phyloP scores from a whole-genome alignment of 352 stramenopile genomes.

The Elongisporangium anandrum region DNA sequence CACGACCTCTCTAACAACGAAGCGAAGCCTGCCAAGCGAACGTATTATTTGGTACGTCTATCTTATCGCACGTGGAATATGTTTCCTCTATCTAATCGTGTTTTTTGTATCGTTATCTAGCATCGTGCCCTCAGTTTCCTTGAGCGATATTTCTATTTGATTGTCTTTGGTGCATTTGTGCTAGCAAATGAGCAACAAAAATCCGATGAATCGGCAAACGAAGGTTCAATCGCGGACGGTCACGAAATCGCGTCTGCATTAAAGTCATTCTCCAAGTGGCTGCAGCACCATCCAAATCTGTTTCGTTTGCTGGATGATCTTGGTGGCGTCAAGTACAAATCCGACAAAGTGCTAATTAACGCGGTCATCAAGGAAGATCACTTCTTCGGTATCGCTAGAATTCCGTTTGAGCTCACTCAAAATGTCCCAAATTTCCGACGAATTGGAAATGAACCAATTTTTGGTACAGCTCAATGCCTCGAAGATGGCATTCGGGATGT shows the following conservation, averaged over 20 bases:
- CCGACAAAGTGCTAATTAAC: constrained; percentile 72
- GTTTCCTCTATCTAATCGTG: constrained; percentile 5
- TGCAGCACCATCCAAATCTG: constrained; percentile 63
- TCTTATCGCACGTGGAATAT: background rate
- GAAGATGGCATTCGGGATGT: constrained; percentile 73
- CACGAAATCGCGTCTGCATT: constrained; percentile 15
- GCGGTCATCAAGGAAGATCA: constrained; percentile 89
- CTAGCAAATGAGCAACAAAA: constrained; percentile 24
- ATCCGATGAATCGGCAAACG: constrained; percentile 2
- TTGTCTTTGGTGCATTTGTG: constrained; percentile 85
- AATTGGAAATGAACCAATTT: constrained; percentile 77
- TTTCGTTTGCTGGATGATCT: constrained; percentile 77
- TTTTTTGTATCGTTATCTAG: constrained; percentile 12
- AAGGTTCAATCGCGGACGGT: constrained; percentile 9
- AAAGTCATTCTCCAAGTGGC: constrained; percentile 78
- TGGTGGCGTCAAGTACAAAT: constrained; percentile 76
- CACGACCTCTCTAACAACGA: constrained; percentile 68
- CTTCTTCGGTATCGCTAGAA: constrained; percentile 75
- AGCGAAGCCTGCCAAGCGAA: constrained; percentile 73
- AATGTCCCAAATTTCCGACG: constrained; percentile 87
- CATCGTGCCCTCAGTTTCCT: constrained; percentile 85
- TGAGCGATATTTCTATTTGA: constrained; percentile 86
- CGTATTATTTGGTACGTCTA: constrained; percentile 60
- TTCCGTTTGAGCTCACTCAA: constrained; percentile 55
- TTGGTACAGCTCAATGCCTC: constrained; percentile 76